Percentiles rank a stretch among this genome's conserved stretches.
phyloP scores from a whole-genome alignment of 768 basidiomycete species.

The Nevesoporus exiguus region DNA sequence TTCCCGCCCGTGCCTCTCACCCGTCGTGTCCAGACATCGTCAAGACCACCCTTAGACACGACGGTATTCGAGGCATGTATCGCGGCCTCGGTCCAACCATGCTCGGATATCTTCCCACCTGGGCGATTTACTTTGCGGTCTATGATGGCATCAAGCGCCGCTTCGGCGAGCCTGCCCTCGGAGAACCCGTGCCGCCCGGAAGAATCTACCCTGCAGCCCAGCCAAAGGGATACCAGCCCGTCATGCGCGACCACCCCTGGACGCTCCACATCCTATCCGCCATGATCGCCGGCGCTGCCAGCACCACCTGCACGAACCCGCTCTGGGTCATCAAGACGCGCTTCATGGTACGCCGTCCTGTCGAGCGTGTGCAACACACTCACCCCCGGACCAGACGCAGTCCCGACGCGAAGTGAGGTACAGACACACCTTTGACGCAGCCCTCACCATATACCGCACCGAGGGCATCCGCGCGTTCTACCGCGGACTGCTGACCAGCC shows the following conservation, averaged over 20 bases:
- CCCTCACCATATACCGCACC: constrained; percentile 80
- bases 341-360: constrained; percentile 73
- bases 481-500: constrained; percentile 87
- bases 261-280: constrained; percentile 88
- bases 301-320: constrained; percentile 93
- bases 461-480: constrained; percentile 92
- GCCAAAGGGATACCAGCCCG: constrained; percentile 81
- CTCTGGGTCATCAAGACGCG: constrained; percentile 99
- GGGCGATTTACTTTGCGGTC: constrained; percentile 98
- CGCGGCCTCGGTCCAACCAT: constrained; percentile 97
- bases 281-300: constrained; percentile 91
- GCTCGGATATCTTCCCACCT: constrained; percentile 94
- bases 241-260: constrained; percentile 80
- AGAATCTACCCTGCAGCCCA: constrained; percentile 79
- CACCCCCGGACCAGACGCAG: constrained; percentile 63
- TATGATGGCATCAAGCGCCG: constrained; percentile 92
- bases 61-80: constrained; percentile 88
- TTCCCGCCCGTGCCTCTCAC: neutral
- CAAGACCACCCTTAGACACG: constrained; percentile 51
- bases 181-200: constrained; percentile 35
- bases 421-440: constrained; percentile 87
- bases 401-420: constrained; percentile 75
- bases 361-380: constrained; percentile 1
- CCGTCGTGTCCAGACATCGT: constrained; percentile 43
- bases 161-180: constrained; percentile 65